phyloP scores from a whole-genome alignment of 306 rosid species.

The Ziziphus jujuba region DNA sequence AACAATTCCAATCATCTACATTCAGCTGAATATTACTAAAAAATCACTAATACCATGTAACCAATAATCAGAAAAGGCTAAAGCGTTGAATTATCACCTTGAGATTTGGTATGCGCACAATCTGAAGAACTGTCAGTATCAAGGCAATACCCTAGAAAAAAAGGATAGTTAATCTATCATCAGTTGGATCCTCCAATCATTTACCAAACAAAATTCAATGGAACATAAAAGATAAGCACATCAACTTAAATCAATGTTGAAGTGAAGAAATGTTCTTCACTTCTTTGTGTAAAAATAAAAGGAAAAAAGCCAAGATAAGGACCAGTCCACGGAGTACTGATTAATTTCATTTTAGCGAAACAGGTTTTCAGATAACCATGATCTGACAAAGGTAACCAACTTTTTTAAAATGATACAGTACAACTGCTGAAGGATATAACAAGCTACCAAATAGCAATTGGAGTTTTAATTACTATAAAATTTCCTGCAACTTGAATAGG shows the following conservation, averaged over 20 bases:
- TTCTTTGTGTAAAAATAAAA: not conserved
- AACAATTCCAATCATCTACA: no score
- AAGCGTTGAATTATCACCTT: slow-evolving; percentile 55
- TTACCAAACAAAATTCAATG: not conserved
- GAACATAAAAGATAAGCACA: not conserved
- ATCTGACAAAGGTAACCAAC: not conserved
- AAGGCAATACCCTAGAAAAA: slow-evolving; percentile 76
- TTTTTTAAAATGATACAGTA: not conserved
- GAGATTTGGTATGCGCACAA: slow-evolving; percentile 95
- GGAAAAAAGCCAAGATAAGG: no score
- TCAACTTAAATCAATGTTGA: no score
- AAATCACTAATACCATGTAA: not conserved
- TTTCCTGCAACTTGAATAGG: not conserved
- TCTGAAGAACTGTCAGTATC: slow-evolving; percentile 97
- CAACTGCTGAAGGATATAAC: not conserved
- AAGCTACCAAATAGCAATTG: not conserved
- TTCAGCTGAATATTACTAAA: not conserved
- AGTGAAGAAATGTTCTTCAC: no score
- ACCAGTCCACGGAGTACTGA: no score
- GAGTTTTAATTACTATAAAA: not conserved
- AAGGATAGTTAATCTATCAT: slow-evolving; percentile 7
- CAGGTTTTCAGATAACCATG: not conserved
- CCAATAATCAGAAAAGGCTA: slow-evolving; percentile 12
- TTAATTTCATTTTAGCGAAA: not conserved
- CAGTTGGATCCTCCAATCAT: slow-evolving; percentile 19